Base-by-base conservation (phyloP, 441 rosid genomes). In the Adansonia rubrostipa region DNA sequence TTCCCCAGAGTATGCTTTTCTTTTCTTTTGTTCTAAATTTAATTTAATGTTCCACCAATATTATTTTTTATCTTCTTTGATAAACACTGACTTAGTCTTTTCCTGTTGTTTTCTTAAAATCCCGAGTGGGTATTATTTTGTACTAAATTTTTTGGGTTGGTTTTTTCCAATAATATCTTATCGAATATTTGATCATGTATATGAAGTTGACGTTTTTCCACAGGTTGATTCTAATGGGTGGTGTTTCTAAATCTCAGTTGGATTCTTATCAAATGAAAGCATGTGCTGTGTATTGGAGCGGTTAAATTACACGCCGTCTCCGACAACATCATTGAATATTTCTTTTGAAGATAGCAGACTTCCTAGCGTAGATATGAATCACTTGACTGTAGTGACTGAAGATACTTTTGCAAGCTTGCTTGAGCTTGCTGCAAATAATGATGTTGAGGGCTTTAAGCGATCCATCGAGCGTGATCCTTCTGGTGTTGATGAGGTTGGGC, bases 381-480 rank as follows among this genome's bases (percentile, higher is more conserved):
- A 89, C 84, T 80, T 91, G 33, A 84, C 86, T 54, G 83, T 91
- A 50, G 88, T 86, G 66, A 91, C 95, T 75, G 93, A 89, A 80
- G 93, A 91, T 74, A 75, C 89, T 51, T 89, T 88, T 75, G 90
- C 89, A 10, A 88, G 95, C 82, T 81, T 91, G 82, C 93, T 91
- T 63, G 95, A 91, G 84, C 89, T 88, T 10, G 95, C 93, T 20
- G 93, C 95, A 24, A 89, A 89, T 82, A 88, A 91, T 79, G 93
- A 91, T 66, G 78, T 82, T 0, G 92, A 88, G 76, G 92, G 87
- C 54, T 87, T 89, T 9, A 87, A 77, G 20, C 75, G 84, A 40
- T 86, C 86, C 0, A 82, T 89, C 9, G 89, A 89, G 50, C 86
- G 82, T 22, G 88, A 91, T 73, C 89, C 92, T 76, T 86, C 86